Base-by-base conservation (phyloP, 257 asterid species). In the Gentiana straminea region DNA sequence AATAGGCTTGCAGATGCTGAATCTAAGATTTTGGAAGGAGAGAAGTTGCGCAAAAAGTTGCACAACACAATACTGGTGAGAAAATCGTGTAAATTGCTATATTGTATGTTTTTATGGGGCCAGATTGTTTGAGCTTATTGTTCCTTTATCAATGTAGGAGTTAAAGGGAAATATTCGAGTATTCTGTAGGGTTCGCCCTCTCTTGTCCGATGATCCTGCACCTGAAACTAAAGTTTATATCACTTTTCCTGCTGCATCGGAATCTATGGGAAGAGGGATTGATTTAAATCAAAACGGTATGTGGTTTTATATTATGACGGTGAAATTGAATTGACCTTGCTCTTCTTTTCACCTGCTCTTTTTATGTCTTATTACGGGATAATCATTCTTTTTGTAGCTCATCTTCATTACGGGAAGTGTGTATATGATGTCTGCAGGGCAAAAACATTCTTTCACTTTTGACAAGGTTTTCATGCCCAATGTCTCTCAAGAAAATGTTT, bases 11-110 rank as follows among this genome's bases (percentile, higher is more conserved):
- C 82, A 49, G 94, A 86, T 35, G 94, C 99, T 13, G 99, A 93
- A 57, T 49, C 51, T 32, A 89, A 89, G 56, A 78, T 89, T 59
- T 66, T 80, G 4, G 99, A 89, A 72, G 97, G 97, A 62, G 97
- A 86, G 69, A 72, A 77, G 57, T 79, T 81, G n/a, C 86, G 99
- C 7, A 93, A 89, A 62, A 89, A 89, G 70, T 65, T 89, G 55
- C 99, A 93, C 51, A 93, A 93, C 75, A 89, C 99, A 2, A 93
- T 93, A 54, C 70, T 93, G 91, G 99, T 89, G 76, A 62, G 39
- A 5, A 41, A 5, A 7, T 59, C 43, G 53, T n/a, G 8, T 48
- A 13, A 24, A 13, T 52, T 62, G 62, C 51, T 36, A 10, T 33
- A 3, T 41, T 41, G 8, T 45, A 43, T 11, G 32, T 49, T 4